Conservation (phyloP, 257 asterid species). For the Solanum commersonii region DNA sequence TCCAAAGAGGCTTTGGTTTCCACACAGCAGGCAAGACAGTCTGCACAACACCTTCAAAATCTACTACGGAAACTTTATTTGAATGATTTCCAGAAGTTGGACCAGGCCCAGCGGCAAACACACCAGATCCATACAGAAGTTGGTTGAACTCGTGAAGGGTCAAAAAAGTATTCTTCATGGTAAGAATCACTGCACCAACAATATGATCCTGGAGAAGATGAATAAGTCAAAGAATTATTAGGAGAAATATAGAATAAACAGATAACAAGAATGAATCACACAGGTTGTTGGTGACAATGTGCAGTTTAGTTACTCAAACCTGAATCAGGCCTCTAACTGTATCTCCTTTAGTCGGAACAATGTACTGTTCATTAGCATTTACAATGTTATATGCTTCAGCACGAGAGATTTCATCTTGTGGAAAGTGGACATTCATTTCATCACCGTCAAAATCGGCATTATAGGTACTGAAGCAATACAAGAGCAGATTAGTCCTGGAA, state of each 20-base stretch:
- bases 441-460: slow-evolving; percentile 99
- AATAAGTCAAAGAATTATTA: background rate
- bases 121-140: slow-evolving; percentile 90
- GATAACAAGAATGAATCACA: background rate
- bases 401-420: slow-evolving; percentile 99
- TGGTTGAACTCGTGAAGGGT: slow-evolving; percentile 72
- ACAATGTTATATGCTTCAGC: slow-evolving; percentile 98
- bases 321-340: slow-evolving; percentile 97
- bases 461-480: slow-evolving; percentile 55
- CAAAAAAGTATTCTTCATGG: slow-evolving; percentile 80
- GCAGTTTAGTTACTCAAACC: slow-evolving; percentile 36
- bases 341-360: slow-evolving; percentile 96
- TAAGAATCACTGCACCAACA: slow-evolving; percentile 81
- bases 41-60: slow-evolving; percentile 49
- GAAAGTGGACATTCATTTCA: slow-evolving; percentile 98
- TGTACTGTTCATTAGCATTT: slow-evolving; percentile 95
- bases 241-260: background rate
- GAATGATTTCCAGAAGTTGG: slow-evolving; percentile 28
- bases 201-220: slow-evolving; percentile 71
- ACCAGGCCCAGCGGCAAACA: slow-evolving; percentile 36
- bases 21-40: slow-evolving; percentile 71
- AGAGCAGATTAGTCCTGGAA: slow-evolving; percentile 15
- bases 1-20: slow-evolving; percentile 98
- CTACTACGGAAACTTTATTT: slow-evolving; percentile 41
- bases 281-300: background rate